These are phyloP conservation scores for Rubroboletus satanas DNA, from an alignment of 768 basidiomycete genomes.

Conservation along the genomic window DNA sequence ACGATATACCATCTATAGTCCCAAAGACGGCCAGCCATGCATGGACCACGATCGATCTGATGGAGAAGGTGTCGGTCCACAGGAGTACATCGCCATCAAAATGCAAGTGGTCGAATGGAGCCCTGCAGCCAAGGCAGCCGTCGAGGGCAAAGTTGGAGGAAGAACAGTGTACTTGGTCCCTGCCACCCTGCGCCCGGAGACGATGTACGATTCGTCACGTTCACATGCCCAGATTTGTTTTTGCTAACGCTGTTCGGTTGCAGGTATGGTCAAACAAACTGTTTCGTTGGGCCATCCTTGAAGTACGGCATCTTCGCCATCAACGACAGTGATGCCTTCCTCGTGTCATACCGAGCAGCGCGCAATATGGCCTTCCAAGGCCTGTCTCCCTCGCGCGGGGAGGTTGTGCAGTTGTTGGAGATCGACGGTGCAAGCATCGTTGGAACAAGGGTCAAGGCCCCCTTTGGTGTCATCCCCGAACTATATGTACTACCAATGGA, in stretches of 20 bases:
- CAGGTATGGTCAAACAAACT: conserved; percentile 98
- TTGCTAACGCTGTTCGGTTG: conserved; percentile 1
- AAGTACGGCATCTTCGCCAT: conserved; percentile 92
- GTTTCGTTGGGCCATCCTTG: conserved; percentile 87
- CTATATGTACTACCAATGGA: conserved; percentile 99
- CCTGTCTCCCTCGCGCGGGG: conserved; percentile 65
- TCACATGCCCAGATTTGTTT: not conserved
- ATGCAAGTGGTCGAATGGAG: conserved; percentile 92
- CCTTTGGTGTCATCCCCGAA: conserved; percentile 75
- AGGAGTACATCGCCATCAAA: conserved; percentile 93
- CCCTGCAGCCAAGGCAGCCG: conserved; percentile 54
- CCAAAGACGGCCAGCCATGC: conserved; percentile 97
- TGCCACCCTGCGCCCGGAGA: conserved; percentile 93
- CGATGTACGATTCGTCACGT: conserved; percentile 59
- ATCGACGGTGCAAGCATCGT: conserved; percentile 76
- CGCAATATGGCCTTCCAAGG: conserved; percentile 99
- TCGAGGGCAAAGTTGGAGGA: conserved; percentile 67
- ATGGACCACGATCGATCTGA: conserved; percentile 99
- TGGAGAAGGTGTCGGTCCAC: conserved; percentile 92
- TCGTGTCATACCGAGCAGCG: conserved; percentile 85
- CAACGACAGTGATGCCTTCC: conserved; percentile 81
- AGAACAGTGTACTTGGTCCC: conserved; percentile 91
- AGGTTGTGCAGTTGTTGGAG: conserved; percentile 69
- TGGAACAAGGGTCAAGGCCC: conserved; percentile 88
- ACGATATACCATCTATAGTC: conserved; percentile 97